Evolutionary conservation across 805 yeast species (phyloP), one percentile per base, ranked within the genome.

Genomic region (Candida qinlingensis): DNA sequence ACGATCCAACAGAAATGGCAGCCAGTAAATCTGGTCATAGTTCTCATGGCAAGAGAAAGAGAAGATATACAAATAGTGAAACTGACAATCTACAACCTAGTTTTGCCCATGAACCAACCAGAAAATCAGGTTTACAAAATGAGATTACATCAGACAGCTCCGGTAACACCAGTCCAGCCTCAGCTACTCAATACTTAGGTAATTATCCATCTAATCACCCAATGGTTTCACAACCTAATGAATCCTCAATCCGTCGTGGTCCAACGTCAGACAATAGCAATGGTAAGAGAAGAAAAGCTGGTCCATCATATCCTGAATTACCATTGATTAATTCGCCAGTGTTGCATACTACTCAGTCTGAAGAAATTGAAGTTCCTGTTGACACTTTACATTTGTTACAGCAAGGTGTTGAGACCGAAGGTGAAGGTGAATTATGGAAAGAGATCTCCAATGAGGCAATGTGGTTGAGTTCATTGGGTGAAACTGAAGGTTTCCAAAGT

Each of bases 371-470:
- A 27, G 57, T 49, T 3, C 59, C 53, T 66, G 69, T 45, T 52
- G 65, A 57, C 28, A 65, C 55, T 27, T 60, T 51, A 60, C 68
- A 55, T 51, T 44, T 57, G 42, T 48, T 60, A 19, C 64, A 61
- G 36, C 51, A 52, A 30, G 57, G 52, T 27, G 62, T 67, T 25
- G 57, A 66, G 3, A 68, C 68, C n/a, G 63, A 68, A 13, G 61
- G 66, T 4, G 84, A 79, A 53, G 63, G 69, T 44, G 75, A 83
- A 51, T 66, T 86, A 33, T 86, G 95, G 95, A 82, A 79, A 59
- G 91, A 85, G 53, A 82, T 86, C 47, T 80, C 90, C 0, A 78
- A 77, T 57, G 88, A 85, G 57, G 91, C 91, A 0, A 81, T 78
- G 55, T 86, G 95, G 95, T 47, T 61, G 25, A 55, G 49, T 8